Percentiles rank a stretch among this genome's conserved stretches.
These are phyloP conservation scores for Paecilomyces formosus DNA, from an alignment of 2,329 filamentous ascomycete genomes.

Conservation along the genomic window DNA sequence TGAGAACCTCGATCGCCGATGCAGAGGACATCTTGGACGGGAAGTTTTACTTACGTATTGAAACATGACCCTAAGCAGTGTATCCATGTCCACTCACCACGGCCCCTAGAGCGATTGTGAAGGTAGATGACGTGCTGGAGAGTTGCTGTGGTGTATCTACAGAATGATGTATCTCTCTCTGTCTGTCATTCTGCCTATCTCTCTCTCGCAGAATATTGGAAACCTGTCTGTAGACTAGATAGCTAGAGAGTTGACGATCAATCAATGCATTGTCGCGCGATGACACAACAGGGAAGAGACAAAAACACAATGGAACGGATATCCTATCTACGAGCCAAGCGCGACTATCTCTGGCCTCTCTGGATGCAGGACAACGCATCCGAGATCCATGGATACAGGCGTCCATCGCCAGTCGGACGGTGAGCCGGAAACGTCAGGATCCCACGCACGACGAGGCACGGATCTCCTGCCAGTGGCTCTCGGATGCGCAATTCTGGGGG, in stretches of 20 bases:
- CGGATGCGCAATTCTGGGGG: background rate
- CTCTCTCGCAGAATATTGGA: background rate
- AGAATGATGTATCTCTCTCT: no score
- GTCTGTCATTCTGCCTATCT: background rate
- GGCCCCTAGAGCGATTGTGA: background rate
- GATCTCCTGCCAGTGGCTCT: background rate
- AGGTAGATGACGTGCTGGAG: background rate
- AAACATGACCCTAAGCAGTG: background rate
- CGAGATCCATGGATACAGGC: background rate
- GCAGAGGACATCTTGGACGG: background rate
- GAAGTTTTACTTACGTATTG: background rate
- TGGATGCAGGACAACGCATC: background rate
- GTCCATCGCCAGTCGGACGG: background rate
- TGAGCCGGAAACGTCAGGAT: background rate
- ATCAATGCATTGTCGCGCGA: background rate
- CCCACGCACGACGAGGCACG: background rate
- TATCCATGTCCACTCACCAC: background rate
- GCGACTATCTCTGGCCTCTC: background rate
- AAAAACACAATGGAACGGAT: background rate
- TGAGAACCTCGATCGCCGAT: background rate
- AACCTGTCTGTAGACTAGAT: background rate
- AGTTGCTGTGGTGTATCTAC: background rate
- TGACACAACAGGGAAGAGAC: background rate
- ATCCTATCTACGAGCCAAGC: background rate
- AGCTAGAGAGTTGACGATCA: no score